Evolutionary conservation across 306 rosid species (phyloP), one percentile per base, ranked within the genome.

Genomic region (Luffa aegyptiaca): DNA sequence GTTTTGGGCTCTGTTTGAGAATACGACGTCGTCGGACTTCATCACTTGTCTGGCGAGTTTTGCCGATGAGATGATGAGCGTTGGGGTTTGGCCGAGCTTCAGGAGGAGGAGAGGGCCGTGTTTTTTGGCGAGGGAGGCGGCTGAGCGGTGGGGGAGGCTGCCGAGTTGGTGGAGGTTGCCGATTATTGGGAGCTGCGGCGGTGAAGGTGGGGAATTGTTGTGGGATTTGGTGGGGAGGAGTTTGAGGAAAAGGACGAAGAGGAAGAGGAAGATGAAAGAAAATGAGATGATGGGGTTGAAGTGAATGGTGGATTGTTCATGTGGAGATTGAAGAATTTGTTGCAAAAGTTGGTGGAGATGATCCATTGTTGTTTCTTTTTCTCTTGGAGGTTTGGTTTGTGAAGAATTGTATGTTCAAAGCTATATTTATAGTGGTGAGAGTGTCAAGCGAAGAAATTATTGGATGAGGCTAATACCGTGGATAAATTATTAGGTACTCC

Each of bases 121-220:
- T 52, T 84, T 17, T 3, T 49, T 16, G 2, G 89, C 57, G 36
- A 87, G 89, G 9, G 5, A 26, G 8, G 81, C 81, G 7, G 86
- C 78, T 5, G 83, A 77, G 58, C 48, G 59, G 57, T 88, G 90
- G 0, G 88, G 88, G 4, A 86, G 46, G 36, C 2, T 78, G 5
- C 84, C 83, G n/a, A 84, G 53, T 2, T 83, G 87, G 86, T 84
- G 93, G 10, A 90, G 90, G 85, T 90, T 90, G 39, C 91, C 91
- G 16, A 90, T 86, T 3, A 90, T 64, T 12, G 91, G 91, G 3
- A 88, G 73, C 4, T 21, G 65, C 21, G 65, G 65, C 21, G 65
- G 65, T 10, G 65, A 58, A 2, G 65, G 65, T 8, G 73, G 73
- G 7, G 21, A 58, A 86, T 71, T 36, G 0, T 1, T 3, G 11